Evolutionary conservation across 176 grass and related monocot species (phyloP), one percentile per base, ranked within the genome.

Genomic region (Pharus latifolius): DNA sequence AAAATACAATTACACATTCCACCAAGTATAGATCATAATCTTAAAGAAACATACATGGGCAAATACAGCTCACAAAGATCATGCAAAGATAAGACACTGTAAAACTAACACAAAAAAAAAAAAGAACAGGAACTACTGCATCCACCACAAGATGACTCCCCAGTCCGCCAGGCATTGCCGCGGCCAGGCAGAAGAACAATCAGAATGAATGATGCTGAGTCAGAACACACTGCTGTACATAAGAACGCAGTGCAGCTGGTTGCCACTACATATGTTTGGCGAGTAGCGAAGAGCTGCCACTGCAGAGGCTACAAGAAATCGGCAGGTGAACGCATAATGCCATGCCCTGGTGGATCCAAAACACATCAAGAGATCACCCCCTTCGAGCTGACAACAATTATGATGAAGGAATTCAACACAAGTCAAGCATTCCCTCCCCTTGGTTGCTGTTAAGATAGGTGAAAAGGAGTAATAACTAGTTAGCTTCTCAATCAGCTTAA

Each of bases 261-360:
- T 33, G 15, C 70, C 34, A 72, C 67, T 17, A 56, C 67, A 22
- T 24, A 54, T 49, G 27, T 71, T 42, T n/a, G 14, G 47, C 13
- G 17, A 66, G 41, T 57, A 29, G 9, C 4, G 5, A 26, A 31
- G 41, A 72, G 6, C 24, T 52, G 55, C 45, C 25, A 14, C 56
- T 80, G 25, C 35, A 35, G 28, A 46, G 2, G 58, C 9, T 82
- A 72, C 18, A 13, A 65, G 23, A 65, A 27, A 18, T 49, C 6
- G 20, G 20, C 17, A 61, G 54, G 34, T 74, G 55, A 80, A 74
- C 19, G 47, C 69, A n/a, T 60, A 73, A 32, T 80, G 83, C 26
- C 83, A 80, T 75, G 83, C 83, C 70, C 76, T 80, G 77, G 83
- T 70, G 70, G 83, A 85, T 80, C 83, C 33, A 63, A 75, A 13